Evolutionary conservation across 2,329 filamentous ascomycete genomes (phyloP).

Genomic region (Arthrobotrys conoides): DNA sequence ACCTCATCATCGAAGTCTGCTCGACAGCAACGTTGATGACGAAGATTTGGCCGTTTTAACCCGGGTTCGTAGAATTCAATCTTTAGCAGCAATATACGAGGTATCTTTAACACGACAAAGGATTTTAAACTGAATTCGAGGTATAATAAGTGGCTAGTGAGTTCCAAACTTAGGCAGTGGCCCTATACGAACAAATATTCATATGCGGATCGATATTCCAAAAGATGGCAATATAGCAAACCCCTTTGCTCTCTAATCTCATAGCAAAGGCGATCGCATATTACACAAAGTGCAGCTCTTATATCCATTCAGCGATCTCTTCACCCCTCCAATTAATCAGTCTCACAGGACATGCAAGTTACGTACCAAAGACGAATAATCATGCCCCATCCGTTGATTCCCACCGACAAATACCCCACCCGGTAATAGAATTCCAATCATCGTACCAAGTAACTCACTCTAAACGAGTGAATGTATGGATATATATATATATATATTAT

Average conservation of each 20-base stretch:
- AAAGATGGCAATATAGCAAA: not conserved
- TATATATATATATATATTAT: no score
- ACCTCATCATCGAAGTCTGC: not conserved
- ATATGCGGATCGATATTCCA: not conserved
- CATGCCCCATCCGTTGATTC: not conserved
- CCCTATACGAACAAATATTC: not conserved
- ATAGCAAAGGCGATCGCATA: not conserved
- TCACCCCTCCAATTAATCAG: not conserved
- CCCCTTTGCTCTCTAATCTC: slow-evolving; percentile 5
- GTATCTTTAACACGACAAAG: no score
- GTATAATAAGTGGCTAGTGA: no score
- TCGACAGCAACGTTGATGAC: slow-evolving; percentile 29
- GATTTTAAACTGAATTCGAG: no score
- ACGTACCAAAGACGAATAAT: not conserved
- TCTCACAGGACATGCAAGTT: not conserved
- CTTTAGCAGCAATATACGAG: not conserved
- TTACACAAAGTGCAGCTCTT: not conserved
- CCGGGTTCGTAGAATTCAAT: not conserved
- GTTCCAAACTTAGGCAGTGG: no score
- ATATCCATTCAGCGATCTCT: not conserved
- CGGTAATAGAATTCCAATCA: not conserved
- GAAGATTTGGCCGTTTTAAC: slow-evolving; percentile 33
- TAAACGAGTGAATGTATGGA: not conserved
- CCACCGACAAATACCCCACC: not conserved
- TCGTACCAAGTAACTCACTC: not conserved